Percentiles rank a stretch among this genome's conserved stretches.
phyloP scores from a whole-genome alignment of 169 alveolate species.

The Plasmodium vinckei region DNA sequence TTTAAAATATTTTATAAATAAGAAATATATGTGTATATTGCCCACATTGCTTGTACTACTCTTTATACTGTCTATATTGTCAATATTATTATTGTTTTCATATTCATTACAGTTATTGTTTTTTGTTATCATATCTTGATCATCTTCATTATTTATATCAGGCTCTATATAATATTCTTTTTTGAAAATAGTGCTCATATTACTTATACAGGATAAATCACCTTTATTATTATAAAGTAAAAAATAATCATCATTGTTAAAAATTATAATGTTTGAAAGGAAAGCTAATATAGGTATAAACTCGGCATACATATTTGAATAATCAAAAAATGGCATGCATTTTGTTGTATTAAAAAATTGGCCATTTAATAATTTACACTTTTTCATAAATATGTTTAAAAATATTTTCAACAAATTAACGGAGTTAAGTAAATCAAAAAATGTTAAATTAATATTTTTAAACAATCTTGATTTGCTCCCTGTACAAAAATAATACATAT shows the following conservation, averaged over 20 bases:
- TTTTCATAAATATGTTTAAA: conserved; percentile 55
- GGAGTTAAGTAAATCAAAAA: conserved; percentile 64
- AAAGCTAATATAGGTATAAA: conserved; percentile 73
- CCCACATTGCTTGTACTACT: conserved; percentile 29
- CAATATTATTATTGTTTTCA: not conserved
- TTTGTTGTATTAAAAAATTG: conserved; percentile 4
- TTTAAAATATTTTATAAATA: conserved; percentile 36
- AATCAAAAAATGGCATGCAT: conserved; percentile 45
- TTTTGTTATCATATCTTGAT: not conserved
- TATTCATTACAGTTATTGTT: not conserved
- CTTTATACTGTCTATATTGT: not conserved
- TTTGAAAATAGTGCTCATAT: not conserved
- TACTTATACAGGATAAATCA: conserved; percentile 17
- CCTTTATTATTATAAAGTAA: conserved; percentile 33
- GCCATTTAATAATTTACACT: conserved; percentile 28
- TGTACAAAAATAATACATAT: conserved; percentile 75
- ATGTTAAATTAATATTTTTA: conserved; percentile 73
- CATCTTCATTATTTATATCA: not conserved
- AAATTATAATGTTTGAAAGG: conserved; percentile 63
- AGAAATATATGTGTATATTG: conserved; percentile 43
- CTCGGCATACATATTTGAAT: conserved; percentile 68
- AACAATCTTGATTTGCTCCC: conserved; percentile 70
- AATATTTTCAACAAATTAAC: conserved; percentile 58
- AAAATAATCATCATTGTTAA: conserved; percentile 75
- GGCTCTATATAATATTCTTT: not conserved